Evolutionary conservation across 768 basidiomycete species (phyloP), one percentile per base, ranked within the genome.

Genomic region (Suillus sp.): DNA sequence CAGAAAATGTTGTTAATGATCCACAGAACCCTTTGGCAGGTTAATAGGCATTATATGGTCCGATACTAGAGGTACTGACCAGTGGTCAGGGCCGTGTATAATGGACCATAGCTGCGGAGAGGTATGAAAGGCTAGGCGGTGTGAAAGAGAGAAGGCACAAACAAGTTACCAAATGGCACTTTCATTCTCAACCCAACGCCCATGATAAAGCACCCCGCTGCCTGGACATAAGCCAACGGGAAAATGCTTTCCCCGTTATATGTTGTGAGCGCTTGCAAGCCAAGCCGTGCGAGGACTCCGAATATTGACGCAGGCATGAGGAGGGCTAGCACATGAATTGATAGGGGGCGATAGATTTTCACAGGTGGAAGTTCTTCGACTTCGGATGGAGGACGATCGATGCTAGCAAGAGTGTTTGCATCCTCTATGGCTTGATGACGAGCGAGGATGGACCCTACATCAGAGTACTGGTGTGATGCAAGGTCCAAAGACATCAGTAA

Each of bases 1-100:
- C 85, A 18, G 96, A 97, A 79, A 99, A 99, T 2, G 95, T 98
- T 11, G 97, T 99, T 68, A 99, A 76, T 1, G 94, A 96, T 3
- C 96, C 97, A 71, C 97, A 99, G 75, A 98, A 94, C 16, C 94
- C 95, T 90, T 64, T 57, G 32, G 51, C 18, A 54, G 42, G 30
- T 42, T 37, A 16, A 37, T 35, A 50, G 42, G 59, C 65, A 35
- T 51, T 40, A 59, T 40, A 59, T 34, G 56, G 27, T 57, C 47
- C 35, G 37, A 45, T 43, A 13, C 9, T 20, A 34, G 38, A 54
- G 34, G 60, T 55, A 70, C 76, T 67, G 65, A 88, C 93, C 94
- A 64, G 95, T 97, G 0, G 95, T 93, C 14, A 94, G 72, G 25
- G 92, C 93, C 2, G 90, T 93, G 74, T 95, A 96, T 18, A 97